Conservation (phyloP, 139 green algal species). For the Coelastrella sp. region DNA sequence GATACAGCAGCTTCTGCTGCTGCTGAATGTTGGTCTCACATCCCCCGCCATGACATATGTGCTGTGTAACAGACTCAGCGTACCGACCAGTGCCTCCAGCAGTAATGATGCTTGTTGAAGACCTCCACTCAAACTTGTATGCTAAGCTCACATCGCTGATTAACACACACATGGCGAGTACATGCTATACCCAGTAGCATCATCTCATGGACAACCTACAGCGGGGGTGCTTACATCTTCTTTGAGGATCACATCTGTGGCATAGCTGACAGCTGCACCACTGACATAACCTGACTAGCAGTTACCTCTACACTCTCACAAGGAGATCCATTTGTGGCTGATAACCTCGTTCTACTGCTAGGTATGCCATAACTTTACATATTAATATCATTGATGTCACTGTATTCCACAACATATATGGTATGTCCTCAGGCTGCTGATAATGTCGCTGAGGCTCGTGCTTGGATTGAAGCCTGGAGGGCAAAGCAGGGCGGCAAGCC, state of each 20-base stretch:
- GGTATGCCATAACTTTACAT: too few relatives aligned
- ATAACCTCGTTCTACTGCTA: too few relatives aligned
- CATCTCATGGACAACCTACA: too few relatives aligned
- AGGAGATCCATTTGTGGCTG: too few relatives aligned
- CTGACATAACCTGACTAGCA: neutral
- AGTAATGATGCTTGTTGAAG: too few relatives aligned
- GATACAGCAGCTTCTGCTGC: neutral
- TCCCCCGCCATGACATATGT: neutral
- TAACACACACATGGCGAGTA: too few relatives aligned
- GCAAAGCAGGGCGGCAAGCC: neutral
- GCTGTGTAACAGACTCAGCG: neutral
- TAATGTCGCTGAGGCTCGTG: conserved; percentile 56
- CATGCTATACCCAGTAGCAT: too few relatives aligned
- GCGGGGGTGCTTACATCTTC: neutral
- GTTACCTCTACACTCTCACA: too few relatives aligned
- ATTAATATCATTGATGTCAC: too few relatives aligned
- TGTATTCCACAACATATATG: too few relatives aligned
- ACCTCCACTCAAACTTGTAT: too few relatives aligned
- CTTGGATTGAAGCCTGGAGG: conserved; percentile 63
- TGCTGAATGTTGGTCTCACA: neutral
- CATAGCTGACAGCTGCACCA: neutral
- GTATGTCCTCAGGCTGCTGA: neutral
- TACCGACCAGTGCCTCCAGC: neutral
- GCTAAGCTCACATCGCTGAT: too few relatives aligned
- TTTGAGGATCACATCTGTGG: neutral